Conservation (phyloP, 805 yeast genomes). For the Pichia pseudocactophila region DNA sequence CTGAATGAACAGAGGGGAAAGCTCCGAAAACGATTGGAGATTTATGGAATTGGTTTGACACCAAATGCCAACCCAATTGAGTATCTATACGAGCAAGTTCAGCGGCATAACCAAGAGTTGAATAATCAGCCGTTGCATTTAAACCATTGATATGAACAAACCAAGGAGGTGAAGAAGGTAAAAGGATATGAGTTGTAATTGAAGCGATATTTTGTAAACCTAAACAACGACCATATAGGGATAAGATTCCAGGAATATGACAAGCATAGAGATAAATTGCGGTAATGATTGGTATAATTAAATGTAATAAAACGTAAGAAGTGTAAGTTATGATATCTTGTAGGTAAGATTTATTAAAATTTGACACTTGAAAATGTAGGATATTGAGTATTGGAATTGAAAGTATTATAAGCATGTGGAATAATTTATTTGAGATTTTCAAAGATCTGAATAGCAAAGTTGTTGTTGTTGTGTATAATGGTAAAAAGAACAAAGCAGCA, state of each 20-base stretch:
- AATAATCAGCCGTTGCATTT: constrained; percentile 46
- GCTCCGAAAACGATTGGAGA: constrained; percentile 75
- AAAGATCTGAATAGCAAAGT: neutral
- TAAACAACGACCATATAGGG: constrained; percentile 42
- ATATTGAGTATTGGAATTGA: constrained; percentile 45
- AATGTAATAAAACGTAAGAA: constrained; percentile 53
- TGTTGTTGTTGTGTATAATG: neutral
- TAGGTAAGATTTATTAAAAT: constrained; percentile 28
- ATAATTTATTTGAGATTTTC: neutral
- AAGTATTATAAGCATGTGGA: constrained; percentile 23
- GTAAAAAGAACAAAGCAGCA: neutral
- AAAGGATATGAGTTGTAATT: constrained; percentile 47
- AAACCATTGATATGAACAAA: constrained; percentile 54
- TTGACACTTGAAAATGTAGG: constrained; percentile 31
- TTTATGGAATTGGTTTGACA: constrained; percentile 54
- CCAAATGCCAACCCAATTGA: constrained; percentile 52
- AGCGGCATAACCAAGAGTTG: constrained; percentile 62
- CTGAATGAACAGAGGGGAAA: constrained; percentile 57
- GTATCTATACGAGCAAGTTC: constrained; percentile 59
- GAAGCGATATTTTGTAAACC: constrained; percentile 56
- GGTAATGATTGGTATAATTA: constrained; percentile 51
- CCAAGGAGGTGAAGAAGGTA: constrained; percentile 75
- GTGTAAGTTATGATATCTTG: constrained; percentile 54
- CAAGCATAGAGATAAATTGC: constrained; percentile 56
- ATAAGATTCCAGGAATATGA: constrained; percentile 56